These are phyloP conservation scores for Penstemon eatonii DNA, from an alignment of 257 asterid species.

Conservation along the genomic window DNA sequence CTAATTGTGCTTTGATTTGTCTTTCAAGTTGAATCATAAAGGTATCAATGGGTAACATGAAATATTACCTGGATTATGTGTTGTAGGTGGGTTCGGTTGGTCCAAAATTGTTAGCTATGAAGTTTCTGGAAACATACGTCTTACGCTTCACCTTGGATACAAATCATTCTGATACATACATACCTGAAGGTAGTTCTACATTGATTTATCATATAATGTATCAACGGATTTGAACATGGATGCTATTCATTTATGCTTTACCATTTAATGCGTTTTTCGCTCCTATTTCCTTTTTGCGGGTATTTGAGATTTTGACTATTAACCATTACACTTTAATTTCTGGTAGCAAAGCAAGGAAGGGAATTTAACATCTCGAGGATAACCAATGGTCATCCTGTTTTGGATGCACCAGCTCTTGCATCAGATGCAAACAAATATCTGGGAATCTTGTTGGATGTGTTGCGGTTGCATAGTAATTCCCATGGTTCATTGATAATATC, in stretches of 20 bases:
- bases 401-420: constrained; percentile 63
- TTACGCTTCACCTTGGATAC: constrained; percentile 68
- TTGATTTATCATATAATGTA: constrained; percentile 12
- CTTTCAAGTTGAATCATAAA: constrained; percentile 18
- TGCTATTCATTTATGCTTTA: constrained; percentile 23
- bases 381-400: constrained; percentile 68
- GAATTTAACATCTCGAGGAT: constrained; percentile 79
- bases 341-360: constrained; percentile 49
- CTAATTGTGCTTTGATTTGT: constrained; percentile 2
- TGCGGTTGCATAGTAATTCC: constrained; percentile 62
- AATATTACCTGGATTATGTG: constrained; percentile 24
- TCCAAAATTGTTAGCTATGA: constrained; percentile 70
- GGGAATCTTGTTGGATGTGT: constrained; percentile 66
- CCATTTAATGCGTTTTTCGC: constrained; percentile 9
- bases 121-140: constrained; percentile 73
- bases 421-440: constrained; percentile 74
- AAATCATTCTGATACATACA: constrained; percentile 51
- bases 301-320: constrained; percentile 17
- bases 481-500: constrained; percentile 83
- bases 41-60: constrained; percentile 26
- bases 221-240: constrained; percentile 16
- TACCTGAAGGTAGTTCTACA: constrained; percentile 58
- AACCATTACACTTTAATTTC: constrained; percentile 18
- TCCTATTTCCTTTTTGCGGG: background rate
- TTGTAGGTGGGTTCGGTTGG: constrained; percentile 77